Base-by-base conservation (phyloP, 768 basidiomycete genomes). In the Nidularia pulvinata region DNA sequence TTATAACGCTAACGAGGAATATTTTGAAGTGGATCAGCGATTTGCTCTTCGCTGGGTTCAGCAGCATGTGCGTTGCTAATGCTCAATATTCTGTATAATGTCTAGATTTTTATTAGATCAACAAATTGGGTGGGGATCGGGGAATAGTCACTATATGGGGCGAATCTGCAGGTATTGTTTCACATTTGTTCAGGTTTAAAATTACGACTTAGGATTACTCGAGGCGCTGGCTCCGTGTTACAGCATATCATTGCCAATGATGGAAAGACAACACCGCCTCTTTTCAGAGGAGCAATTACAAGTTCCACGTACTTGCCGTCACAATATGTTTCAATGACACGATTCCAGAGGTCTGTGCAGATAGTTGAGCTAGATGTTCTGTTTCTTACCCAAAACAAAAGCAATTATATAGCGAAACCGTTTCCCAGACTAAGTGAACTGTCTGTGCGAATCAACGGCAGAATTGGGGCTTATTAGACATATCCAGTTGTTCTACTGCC, bases 191-290 rank as follows among this genome's bases (percentile, higher is more conserved):
- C 13, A 7, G 14, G 25, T 6, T 37, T 33, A 7, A 34, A 19
- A 19, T 19, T 46, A 14, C 7, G 9, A 37, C 19, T 11, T 19
- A 11, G 9, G 39, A 19, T 10, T 14, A 14, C 33, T 35, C 72
- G 7, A 39, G 75, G 76, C 51, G 80, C 73, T 42, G 79, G 78
- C 3, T 80, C 80, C 1, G 78, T 81, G 5, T 33, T 81, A 4
- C 79, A 81, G 49, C 80, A 82, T 35, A 46, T 79, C 1, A 60
- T 81, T 30, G 80, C 80, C 6, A 65, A 79, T 39, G 68, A 67
- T 13, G 80, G 80, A n/a, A 65, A 71, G 35, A 81, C 78, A 1
- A 54, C 65, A 11, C 79, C 79, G 1, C 70, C 71, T 3, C 64
- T 81, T 1, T 82, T 81, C 59, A 61, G 67, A 45, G 66, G 55